phyloP scores from a whole-genome alignment of 768 basidiomycete species.

The Floccularia luteovirens region DNA sequence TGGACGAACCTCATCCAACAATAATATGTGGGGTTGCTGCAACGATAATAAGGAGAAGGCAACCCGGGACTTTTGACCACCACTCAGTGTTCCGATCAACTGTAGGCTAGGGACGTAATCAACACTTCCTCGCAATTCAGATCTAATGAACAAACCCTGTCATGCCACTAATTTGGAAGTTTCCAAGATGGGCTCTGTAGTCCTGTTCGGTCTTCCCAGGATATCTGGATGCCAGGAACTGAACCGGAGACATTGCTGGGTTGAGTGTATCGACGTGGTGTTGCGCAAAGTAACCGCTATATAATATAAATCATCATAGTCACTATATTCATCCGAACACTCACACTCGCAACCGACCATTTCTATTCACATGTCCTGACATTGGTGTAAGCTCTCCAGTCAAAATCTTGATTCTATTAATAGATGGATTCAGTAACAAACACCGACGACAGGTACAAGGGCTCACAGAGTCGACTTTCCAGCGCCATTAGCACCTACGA shows the following conservation, averaged over 20 bases:
- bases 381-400: constrained; percentile 76
- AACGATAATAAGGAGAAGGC: constrained; percentile 85
- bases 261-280: constrained; percentile 92
- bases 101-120: constrained; percentile 48
- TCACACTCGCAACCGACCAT: constrained; percentile 86
- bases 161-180: constrained; percentile 96
- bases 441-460: not conserved
- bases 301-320: constrained; percentile 2
- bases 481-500: constrained; percentile 92
- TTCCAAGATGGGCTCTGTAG: constrained; percentile 90
- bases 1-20: constrained; percentile 80
- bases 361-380: constrained; percentile 77
- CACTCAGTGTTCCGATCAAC: constrained; percentile 83
- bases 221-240: constrained; percentile 86
- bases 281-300: constrained; percentile 87
- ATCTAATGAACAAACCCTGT: constrained; percentile 51
- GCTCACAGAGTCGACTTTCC: constrained; percentile 92
- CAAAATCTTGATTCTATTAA: constrained; percentile 86
- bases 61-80: constrained; percentile 95
- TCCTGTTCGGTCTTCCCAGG: constrained; percentile 96
- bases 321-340: constrained; percentile 14
- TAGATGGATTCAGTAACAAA: constrained; percentile 6
- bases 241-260: constrained; percentile 83
- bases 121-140: constrained; percentile 2
- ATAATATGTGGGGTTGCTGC: constrained; percentile 83